phyloP scores from a whole-genome alignment of 1,284 basidiomycete species.

The Ceratobasidium sp. region DNA sequence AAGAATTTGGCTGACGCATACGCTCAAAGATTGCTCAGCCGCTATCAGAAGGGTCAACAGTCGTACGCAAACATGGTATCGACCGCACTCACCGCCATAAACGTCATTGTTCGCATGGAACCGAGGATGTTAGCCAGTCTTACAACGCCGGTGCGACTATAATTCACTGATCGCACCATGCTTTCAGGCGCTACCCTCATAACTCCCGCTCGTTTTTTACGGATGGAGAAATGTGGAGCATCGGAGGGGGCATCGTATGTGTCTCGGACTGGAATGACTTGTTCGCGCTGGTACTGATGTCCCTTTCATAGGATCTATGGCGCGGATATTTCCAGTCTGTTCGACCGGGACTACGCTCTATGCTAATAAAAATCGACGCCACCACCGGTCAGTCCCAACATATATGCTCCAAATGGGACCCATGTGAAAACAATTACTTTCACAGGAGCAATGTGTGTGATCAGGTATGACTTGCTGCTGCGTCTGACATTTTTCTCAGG shows the following conservation, averaged over 20 bases:
- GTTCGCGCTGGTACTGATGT: too few relatives aligned
- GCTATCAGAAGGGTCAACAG: slow-evolving; percentile 75
- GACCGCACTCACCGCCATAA: slow-evolving; percentile 81
- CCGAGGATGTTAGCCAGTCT: slow-evolving; percentile 63
- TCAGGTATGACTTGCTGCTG: not conserved
- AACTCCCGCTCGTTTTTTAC: slow-evolving; percentile 84
- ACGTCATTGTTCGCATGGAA: slow-evolving; percentile 81
- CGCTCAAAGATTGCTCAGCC: slow-evolving; percentile 67
- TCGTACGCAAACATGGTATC: slow-evolving; percentile 76
- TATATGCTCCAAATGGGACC: slow-evolving; percentile 63
- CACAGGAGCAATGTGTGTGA: slow-evolving; percentile 8
- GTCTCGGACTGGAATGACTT: slow-evolving; percentile 63
- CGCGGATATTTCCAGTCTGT: slow-evolving; percentile 62
- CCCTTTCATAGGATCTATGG: slow-evolving; percentile 46
- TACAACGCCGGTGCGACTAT: not conserved
- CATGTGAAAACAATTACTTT: not conserved
- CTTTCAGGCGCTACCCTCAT: slow-evolving; percentile 72
- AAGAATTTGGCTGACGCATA: not conserved
- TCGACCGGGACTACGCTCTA: slow-evolving; percentile 72
- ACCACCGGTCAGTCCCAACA: slow-evolving; percentile 68
- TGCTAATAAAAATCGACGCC: slow-evolving; percentile 84
- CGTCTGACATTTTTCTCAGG: slow-evolving; percentile 8
- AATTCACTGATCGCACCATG: not conserved
- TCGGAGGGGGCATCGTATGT: slow-evolving; percentile 74
- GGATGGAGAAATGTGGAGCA: slow-evolving; percentile 70